Percentiles rank a stretch among this genome's conserved stretches.
phyloP scores from a whole-genome alignment of 495 filamentous ascomycete genomes.

The Aspergillus baeticus region DNA sequence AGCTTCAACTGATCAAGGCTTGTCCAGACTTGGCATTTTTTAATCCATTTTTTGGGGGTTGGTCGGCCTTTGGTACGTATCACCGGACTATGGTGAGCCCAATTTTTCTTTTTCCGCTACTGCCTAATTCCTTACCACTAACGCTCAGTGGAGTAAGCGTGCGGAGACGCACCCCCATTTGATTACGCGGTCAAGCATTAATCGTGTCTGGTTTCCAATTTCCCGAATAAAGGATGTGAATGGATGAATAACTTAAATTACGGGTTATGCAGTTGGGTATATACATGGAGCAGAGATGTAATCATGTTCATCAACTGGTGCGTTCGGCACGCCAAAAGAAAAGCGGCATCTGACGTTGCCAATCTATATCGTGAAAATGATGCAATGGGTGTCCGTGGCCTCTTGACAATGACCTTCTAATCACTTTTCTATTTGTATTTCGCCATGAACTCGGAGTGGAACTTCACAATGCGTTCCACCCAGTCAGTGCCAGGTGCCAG shows the following conservation, averaged over 20 bases:
- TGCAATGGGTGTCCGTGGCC: neutral
- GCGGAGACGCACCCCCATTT: too few relatives aligned
- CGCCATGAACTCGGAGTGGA: slow-evolving; percentile 89
- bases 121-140: too few relatives aligned
- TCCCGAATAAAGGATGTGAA: too few relatives aligned
- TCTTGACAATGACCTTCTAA: neutral
- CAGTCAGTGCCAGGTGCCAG: slow-evolving; percentile 94
- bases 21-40: slow-evolving; percentile 14
- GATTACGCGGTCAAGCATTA: too few relatives aligned
- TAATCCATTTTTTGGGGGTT: neutral
- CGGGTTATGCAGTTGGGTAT: slow-evolving; percentile 2
- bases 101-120: too few relatives aligned
- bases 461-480: slow-evolving; percentile 83
- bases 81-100: too few relatives aligned
- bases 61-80: neutral
- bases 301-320: neutral
- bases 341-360: neutral
- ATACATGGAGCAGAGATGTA: slow-evolving; percentile 6
- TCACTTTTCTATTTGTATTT: slow-evolving; percentile 56
- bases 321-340: neutral
- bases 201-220: too few relatives aligned
- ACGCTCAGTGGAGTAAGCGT: too few relatives aligned
- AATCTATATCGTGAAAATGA: slow-evolving; percentile 4
- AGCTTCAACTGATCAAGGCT: slow-evolving; percentile 13
- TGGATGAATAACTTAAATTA: neutral